Conservation (phyloP, 352 stramenopile species). For the Phytopythium aichiense region DNA sequence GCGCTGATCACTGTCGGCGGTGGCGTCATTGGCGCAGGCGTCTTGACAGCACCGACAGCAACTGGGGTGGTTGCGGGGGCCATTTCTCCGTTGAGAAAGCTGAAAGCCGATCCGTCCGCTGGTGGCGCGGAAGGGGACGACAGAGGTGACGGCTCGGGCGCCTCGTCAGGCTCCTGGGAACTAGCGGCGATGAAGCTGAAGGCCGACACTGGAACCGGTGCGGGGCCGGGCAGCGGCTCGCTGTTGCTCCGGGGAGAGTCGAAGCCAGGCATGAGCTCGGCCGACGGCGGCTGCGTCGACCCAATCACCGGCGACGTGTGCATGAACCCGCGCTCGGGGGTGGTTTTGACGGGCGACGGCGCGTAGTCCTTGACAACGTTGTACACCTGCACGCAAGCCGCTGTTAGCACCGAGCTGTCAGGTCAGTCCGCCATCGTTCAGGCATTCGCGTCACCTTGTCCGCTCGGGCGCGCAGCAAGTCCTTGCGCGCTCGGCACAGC, state of each 20-base stretch:
- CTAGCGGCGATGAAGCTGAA: conserved; percentile 22
- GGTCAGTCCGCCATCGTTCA: no score
- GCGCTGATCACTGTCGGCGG: not conserved
- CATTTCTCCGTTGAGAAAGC: conserved; percentile 13
- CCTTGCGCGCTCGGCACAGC: conserved; percentile 61
- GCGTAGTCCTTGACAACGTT: conserved; percentile 26
- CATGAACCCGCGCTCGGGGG: conserved; percentile 26
- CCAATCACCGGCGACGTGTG: conserved; percentile 37
- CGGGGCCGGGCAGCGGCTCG: conserved; percentile 20
- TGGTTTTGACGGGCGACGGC: conserved; percentile 18
- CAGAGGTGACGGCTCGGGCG: conserved; percentile 11
- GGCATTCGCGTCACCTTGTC: conserved; percentile 49
- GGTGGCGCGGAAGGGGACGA: conserved; percentile 4
- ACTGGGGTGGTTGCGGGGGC: not conserved
- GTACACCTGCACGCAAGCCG: not conserved
- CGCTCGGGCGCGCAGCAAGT: conserved; percentile 66
- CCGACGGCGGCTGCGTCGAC: conserved; percentile 24
- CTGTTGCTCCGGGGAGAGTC: conserved; percentile 32
- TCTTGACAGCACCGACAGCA: conserved; percentile 5
- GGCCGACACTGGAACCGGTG: conserved; percentile 21
- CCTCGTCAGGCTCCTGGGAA: conserved; percentile 16
- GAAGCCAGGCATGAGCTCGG: conserved; percentile 25
- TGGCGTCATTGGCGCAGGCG: not conserved
- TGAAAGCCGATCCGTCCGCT: conserved; percentile 14
- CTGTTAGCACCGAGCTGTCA: no score